A percentile compares a stretch with the other conserved stretches of the same genome.
phyloP scores from a whole-genome alignment of 1,284 basidiomycete genomes.

The Trametes hirsuta region DNA sequence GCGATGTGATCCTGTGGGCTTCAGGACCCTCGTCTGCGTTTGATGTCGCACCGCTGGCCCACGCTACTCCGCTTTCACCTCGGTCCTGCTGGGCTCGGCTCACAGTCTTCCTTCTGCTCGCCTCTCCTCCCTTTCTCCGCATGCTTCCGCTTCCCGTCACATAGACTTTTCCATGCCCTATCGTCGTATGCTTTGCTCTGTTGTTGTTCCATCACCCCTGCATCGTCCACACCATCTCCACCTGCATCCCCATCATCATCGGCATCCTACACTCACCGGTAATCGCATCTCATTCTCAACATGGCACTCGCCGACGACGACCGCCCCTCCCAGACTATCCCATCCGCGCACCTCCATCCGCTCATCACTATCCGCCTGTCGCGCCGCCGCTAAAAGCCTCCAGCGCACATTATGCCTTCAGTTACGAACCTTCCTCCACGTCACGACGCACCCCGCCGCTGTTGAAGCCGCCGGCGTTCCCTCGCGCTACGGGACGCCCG shows the following conservation, averaged over 20 bases:
- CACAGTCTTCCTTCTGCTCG: neutral
- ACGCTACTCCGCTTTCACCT: slow-evolving; percentile 4
- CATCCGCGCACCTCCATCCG: neutral
- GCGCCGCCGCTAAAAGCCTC: slow-evolving; percentile 1
- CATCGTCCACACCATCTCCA: slow-evolving; percentile 9
- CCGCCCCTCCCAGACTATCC: slow-evolving; percentile 6
- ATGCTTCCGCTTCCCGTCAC: neutral
- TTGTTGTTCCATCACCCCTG: slow-evolving; percentile 15
- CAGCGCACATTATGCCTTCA: slow-evolving; percentile 8
- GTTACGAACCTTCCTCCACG: slow-evolving; percentile 12
- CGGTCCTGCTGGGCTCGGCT: slow-evolving; percentile 18
- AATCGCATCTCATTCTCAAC: slow-evolving; percentile 14
- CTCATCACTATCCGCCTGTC: neutral
- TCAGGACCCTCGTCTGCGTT: slow-evolving; percentile 12
- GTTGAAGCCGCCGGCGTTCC: neutral
- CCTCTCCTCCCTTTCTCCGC: neutral
- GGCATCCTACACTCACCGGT: slow-evolving; percentile 14
- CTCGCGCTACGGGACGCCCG: neutral
- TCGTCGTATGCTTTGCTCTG: slow-evolving; percentile 17
- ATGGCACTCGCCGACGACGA: slow-evolving; percentile 8
- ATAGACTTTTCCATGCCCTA: slow-evolving; percentile 13
- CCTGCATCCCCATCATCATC: slow-evolving; percentile 13
- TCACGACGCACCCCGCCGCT: slow-evolving; percentile 9
- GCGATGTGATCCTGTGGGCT: slow-evolving; percentile 10
- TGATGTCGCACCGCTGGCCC: slow-evolving; percentile 12